phyloP scores from a whole-genome alignment of 768 basidiomycete genomes.

The Daedaleopsis sinensis region DNA sequence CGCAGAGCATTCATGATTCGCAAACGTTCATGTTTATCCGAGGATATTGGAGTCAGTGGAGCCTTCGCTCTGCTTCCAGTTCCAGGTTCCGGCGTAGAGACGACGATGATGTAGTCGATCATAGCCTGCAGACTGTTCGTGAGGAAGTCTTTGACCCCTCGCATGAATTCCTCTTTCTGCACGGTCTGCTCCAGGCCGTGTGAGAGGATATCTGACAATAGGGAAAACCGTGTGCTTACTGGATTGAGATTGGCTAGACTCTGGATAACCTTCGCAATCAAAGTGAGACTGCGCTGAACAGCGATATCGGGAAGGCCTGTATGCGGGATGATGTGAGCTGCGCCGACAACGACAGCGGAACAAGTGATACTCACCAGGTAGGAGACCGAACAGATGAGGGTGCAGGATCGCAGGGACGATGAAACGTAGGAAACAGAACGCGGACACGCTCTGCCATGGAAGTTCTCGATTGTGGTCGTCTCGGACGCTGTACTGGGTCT shows the following conservation, averaged over 20 bases:
- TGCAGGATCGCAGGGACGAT: slow-evolving; percentile 90
- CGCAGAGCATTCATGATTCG: slow-evolving; percentile 52
- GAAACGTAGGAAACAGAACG: slow-evolving; percentile 88
- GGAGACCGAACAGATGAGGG: slow-evolving; percentile 82
- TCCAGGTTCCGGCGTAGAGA: slow-evolving; percentile 56
- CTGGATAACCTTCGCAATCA: slow-evolving; percentile 89
- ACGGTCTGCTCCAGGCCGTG: slow-evolving; percentile 42
- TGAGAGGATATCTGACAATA: neutral
- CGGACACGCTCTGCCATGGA: slow-evolving; percentile 83
- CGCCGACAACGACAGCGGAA: neutral
- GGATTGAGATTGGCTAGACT: slow-evolving; percentile 85
- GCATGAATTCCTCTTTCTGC: slow-evolving; percentile 84
- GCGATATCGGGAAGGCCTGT: slow-evolving; percentile 66
- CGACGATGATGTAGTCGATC: slow-evolving; percentile 75
- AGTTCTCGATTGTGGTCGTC: slow-evolving; percentile 55
- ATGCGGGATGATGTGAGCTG: neutral
- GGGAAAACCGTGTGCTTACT: slow-evolving; percentile 41
- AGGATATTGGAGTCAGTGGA: slow-evolving; percentile 23
- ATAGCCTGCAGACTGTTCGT: slow-evolving; percentile 65
- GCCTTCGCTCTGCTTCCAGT: slow-evolving; percentile 13
- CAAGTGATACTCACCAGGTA: slow-evolving; percentile 54
- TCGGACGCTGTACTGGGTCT: slow-evolving; percentile 56
- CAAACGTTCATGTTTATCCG: slow-evolving; percentile 48
- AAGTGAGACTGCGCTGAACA: slow-evolving; percentile 78
- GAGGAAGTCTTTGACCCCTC: slow-evolving; percentile 74